phyloP scores from a whole-genome alignment of 345 rosid species.

The Nasturtium officinale region DNA sequence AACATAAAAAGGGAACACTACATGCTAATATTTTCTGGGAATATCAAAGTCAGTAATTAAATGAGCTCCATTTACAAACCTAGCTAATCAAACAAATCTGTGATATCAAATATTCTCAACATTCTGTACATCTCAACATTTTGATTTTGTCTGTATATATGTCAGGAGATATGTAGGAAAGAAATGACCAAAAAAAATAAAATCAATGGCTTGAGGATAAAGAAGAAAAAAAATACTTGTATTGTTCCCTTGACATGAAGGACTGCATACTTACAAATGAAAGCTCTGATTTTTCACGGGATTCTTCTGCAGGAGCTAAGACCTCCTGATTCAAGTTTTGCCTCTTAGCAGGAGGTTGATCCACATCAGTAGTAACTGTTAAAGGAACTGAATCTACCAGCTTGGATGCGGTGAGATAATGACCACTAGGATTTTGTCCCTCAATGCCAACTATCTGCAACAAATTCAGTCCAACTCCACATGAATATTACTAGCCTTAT shows the following conservation, averaged over 20 bases:
- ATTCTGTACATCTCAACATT: not conserved
- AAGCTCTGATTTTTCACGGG: constrained; percentile 46
- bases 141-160: not conserved
- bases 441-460: constrained; percentile 83
- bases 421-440: constrained; percentile 95
- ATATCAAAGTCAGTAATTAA: not conserved
- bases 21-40: not conserved
- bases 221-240: not conserved
- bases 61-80: not conserved
- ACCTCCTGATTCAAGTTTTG: constrained; percentile 66
- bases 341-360: constrained; percentile 73
- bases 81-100: not conserved
- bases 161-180: not conserved
- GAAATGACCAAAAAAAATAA: not conserved
- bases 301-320: constrained; percentile 41
- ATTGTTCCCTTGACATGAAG: constrained; percentile 23
- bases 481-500: constrained; percentile 23
- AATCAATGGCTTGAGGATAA: not conserved
- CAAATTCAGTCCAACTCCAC: constrained; percentile 35
- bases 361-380: constrained; percentile 41
- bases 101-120: constrained; percentile 8
- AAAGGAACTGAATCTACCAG: constrained; percentile 68
- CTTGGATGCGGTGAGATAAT: constrained; percentile 84
- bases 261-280: constrained; percentile 59
- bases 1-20: not conserved